Evolutionary conservation across 257 asterid genomes (phyloP).

Genomic region (Scutellaria minor): DNA sequence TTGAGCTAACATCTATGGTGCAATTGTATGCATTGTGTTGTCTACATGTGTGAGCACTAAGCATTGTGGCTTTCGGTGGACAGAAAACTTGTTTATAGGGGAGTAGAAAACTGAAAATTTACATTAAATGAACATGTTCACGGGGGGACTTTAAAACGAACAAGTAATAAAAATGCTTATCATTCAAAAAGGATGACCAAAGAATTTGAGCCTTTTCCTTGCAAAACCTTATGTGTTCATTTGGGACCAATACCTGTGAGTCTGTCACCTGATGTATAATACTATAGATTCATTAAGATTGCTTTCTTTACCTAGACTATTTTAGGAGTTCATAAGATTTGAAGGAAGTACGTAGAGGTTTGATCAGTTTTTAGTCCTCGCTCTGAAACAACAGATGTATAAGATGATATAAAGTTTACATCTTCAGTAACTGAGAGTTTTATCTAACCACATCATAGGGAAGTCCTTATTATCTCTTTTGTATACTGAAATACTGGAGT

Average conservation of each 20-base stretch:
- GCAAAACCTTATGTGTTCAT: not conserved
- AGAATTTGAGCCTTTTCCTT: not conserved
- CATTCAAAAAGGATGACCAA: not conserved
- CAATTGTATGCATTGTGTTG: slow-evolving; percentile 24
- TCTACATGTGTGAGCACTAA: not conserved
- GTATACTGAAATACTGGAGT: not conserved
- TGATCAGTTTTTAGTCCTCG: slow-evolving; percentile 12
- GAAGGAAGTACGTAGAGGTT: not conserved
- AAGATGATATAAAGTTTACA: not conserved
- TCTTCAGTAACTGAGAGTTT: not conserved
- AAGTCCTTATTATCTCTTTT: not conserved
- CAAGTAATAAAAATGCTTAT: not conserved
- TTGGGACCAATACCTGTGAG: not conserved
- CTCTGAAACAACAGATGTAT: slow-evolving; percentile 19
- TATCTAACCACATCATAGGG: slow-evolving; percentile 20
- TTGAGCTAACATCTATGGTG: slow-evolving; percentile 8
- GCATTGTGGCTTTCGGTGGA: not conserved
- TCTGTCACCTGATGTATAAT: not conserved
- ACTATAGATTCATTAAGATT: not conserved
- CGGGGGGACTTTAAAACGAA: not conserved
- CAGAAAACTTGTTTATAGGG: not conserved
- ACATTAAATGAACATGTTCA: not conserved
- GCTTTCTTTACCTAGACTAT: slow-evolving; percentile 12
- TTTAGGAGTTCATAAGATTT: not conserved
- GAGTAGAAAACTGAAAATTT: not conserved